Base-by-base conservation (phyloP, 1,139 yeast species). In the Maudiozyma humilis region DNA sequence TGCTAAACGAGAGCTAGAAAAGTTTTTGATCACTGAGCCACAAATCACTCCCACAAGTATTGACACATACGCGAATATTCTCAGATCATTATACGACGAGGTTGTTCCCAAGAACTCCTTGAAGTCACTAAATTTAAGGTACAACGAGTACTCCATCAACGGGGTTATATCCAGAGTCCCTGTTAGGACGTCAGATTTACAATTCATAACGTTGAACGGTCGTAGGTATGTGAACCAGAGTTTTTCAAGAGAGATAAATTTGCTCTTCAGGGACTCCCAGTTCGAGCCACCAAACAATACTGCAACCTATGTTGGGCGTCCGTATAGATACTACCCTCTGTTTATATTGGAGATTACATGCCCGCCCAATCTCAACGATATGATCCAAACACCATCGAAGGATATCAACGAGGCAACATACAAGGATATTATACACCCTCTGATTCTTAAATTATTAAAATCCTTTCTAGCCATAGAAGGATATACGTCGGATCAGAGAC, bases 191-290 rank as follows among this genome's bases (percentile, higher is more conserved):
- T 69, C 63, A 44, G 53, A 54, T 1, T 63, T 67, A 44, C 86
- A 79, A 53, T 70, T 69, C 45, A 55, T 78, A 0, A 70, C 67
- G 40, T 50, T 76, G 32, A 78, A 80, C 55, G 66, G 70, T 0
- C 58, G 74, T 25, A 57, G 54, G n/a, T 53, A 69, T 12, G 20
- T 47, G 1, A 52, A 63, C 23, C 46, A 48, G 0, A 53, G 52
- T 2, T 51, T 73, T 18, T 39, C 52, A 2, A 61, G 53, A 29
- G 36, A 38, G 0, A 54, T 77, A 3, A 67, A 62, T 52, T 51
- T 50, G 4, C 8, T 62, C 8, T 68, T 73, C 45, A 44, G 42
- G 10, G 42, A 47, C 4, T 46, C 60, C 2, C 55, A 49, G 0
- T 64, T 61, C 51, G 40, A 37, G n/a, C 30, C 23, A 16, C 41